Evolutionary conservation across 306 rosid species (phyloP), one percentile per base, ranked within the genome.

Genomic region (Medicago ruthenica): DNA sequence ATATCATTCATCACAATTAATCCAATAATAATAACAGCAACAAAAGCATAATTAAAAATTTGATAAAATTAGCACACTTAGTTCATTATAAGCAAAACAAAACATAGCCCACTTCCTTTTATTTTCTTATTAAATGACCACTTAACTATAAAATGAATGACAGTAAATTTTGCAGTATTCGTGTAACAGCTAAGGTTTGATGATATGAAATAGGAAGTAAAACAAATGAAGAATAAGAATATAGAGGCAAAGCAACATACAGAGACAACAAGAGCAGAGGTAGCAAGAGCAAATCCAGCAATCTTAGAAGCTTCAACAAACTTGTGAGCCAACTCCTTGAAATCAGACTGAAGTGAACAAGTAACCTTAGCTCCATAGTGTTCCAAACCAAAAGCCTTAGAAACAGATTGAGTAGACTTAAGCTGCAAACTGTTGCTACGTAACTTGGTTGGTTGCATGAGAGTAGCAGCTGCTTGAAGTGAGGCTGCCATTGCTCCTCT

Each of bases 211-310:
- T 9, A 9, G 44, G 58, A 50, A 66, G 31, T n/a, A 40, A 64
- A n/a, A 16, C 15, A 14, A 5, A 48, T 15, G 55, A 60, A 58
- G 12, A 41, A 18, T 34, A 11, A 27, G 54, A 62, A 7, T 8
- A 7, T 4, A 42, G 61, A 40, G 76, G 4, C 0, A 47, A 39
- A 67, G 18, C 5, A 72, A 76, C 90, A 58, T 88, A 96, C 99
- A 79, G 99, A 92, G 71, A 96, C 98, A 73, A 96, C 89, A 36
- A 96, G 97, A 71, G 99, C 98, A 65, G 99, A 96, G 67, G 99
- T 90, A 63, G 98, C 99, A 72, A 96, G 99, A 54, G 99, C 97
- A 41, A 96, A 85, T 12, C 99, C 98, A 2, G 99, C 98, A 61
- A 96, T 83, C 83, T 96, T 96, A 69, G 97, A 72, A 60, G 93